These are phyloP conservation scores for Xylaria bambusicola DNA, from an alignment of 495 filamentous ascomycete species.

Conservation along the genomic window DNA sequence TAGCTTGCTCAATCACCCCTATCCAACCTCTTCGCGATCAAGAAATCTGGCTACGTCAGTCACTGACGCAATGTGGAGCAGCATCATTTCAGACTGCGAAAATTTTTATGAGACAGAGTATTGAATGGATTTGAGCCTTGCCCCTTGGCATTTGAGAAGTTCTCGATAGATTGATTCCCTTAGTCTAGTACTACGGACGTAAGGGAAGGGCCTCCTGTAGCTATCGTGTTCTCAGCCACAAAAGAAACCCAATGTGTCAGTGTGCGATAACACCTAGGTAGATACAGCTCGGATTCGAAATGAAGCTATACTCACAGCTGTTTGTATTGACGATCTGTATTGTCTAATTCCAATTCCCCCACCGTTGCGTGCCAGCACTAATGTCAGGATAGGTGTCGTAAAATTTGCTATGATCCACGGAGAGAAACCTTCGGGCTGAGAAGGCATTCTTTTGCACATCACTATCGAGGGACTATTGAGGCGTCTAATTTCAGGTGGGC, in stretches of 20 bases:
- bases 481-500: slow-evolving; percentile 16
- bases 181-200: not conserved
- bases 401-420: not conserved
- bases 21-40: no score
- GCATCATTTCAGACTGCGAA: no score
- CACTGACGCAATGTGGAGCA: no score
- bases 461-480: slow-evolving; percentile 17
- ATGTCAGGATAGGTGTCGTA: not conserved
- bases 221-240: not conserved
- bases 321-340: not conserved
- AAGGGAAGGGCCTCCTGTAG: not conserved
- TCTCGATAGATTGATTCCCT: not conserved
- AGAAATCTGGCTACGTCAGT: no score
- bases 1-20: no score
- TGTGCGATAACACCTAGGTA: not conserved
- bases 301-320: not conserved
- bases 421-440: not conserved
- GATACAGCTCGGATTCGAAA: no score
- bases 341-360: not conserved
- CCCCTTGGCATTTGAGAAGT: not conserved
- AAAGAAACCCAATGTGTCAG: not conserved
- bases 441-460: slow-evolving; percentile 7
- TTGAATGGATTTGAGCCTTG: not conserved
- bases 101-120: slow-evolving; percentile 3
- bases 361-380: not conserved